A percentile compares a stretch with the other conserved stretches of the same genome.
phyloP scores from a whole-genome alignment of 352 stramenopile genomes.

The Globisporangium ultimum region DNA sequence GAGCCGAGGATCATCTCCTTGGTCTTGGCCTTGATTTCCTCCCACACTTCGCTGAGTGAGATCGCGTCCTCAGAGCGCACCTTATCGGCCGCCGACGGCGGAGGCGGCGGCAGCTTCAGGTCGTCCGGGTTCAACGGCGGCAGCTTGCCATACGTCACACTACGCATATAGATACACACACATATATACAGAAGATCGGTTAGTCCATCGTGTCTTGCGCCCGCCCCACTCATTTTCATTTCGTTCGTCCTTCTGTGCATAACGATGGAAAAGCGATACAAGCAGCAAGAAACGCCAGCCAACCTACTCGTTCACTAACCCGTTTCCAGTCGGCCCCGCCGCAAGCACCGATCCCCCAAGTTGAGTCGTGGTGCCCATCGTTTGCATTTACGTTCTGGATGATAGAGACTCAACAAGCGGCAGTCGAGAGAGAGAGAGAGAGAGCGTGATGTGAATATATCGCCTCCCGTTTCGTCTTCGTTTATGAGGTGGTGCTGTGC shows the following conservation, averaged over 20 bases:
- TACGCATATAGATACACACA: slow-evolving; percentile 17
- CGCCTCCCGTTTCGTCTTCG: too few relatives aligned
- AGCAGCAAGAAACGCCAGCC: neutral
- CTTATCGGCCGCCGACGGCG: slow-evolving; percentile 73
- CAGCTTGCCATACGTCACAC: slow-evolving; percentile 71
- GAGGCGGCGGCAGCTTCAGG: slow-evolving; percentile 74
- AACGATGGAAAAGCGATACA: too few relatives aligned
- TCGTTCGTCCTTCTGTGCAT: too few relatives aligned
- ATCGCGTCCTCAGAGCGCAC: slow-evolving; percentile 63
- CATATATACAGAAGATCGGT: neutral
- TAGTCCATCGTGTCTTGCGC: neutral
- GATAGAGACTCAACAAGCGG: neutral
- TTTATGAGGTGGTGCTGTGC: too few relatives aligned
- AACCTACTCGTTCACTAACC: slow-evolving; percentile 45
- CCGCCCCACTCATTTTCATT: neutral
- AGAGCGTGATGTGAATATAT: neutral
- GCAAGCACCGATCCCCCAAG: slow-evolving; percentile 60
- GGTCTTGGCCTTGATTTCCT: slow-evolving; percentile 78
- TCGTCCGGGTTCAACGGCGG: slow-evolving; percentile 84
- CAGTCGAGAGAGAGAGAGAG: neutral
- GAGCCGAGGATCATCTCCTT: slow-evolving; percentile 81
- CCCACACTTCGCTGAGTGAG: slow-evolving; percentile 82
- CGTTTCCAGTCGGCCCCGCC: slow-evolving; percentile 57
- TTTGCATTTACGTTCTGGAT: slow-evolving; percentile 14
- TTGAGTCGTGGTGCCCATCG: slow-evolving; percentile 27